A percentile compares a stretch with the other conserved stretches of the same genome.
phyloP scores from a whole-genome alignment of 169 alveolate species.

The Cryptosporidium viatorum region DNA sequence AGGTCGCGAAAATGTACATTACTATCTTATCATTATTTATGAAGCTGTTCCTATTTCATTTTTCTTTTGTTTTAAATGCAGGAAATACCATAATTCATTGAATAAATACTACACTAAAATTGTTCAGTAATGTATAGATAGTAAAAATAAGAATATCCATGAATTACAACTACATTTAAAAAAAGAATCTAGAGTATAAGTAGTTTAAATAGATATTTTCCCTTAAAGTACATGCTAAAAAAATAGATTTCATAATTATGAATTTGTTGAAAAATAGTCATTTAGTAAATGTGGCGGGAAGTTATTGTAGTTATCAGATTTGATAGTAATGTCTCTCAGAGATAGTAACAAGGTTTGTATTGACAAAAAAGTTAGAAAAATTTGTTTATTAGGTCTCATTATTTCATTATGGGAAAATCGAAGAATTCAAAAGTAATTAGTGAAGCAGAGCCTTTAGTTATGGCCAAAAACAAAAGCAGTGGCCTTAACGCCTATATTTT shows the following conservation, averaged over 20 bases:
- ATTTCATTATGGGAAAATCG: not conserved
- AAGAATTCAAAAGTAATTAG: not conserved
- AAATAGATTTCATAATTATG: too few relatives aligned
- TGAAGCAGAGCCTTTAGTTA: conserved; percentile 29
- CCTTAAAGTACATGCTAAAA: not conserved
- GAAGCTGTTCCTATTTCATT: not conserved
- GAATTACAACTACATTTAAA: not conserved
- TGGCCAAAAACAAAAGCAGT: not conserved
- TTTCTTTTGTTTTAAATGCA: not conserved
- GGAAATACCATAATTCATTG: too few relatives aligned
- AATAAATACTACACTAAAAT: too few relatives aligned
- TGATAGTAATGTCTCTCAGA: not conserved
- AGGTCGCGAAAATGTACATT: too few relatives aligned
- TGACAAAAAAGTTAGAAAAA: too few relatives aligned
- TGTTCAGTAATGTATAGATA: too few relatives aligned
- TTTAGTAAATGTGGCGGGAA: not conserved
- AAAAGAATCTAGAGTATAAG: not conserved
- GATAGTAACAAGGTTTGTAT: not conserved
- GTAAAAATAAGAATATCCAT: too few relatives aligned
- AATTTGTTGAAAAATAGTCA: not conserved
- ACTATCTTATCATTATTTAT: too few relatives aligned
- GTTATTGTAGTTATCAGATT: not conserved
- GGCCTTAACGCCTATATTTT: not conserved
- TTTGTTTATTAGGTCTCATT: not conserved
- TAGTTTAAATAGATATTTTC: too few relatives aligned